Conservation (phyloP, 192 early-diverging fungal species). For the Backusella psychrophila region DNA sequence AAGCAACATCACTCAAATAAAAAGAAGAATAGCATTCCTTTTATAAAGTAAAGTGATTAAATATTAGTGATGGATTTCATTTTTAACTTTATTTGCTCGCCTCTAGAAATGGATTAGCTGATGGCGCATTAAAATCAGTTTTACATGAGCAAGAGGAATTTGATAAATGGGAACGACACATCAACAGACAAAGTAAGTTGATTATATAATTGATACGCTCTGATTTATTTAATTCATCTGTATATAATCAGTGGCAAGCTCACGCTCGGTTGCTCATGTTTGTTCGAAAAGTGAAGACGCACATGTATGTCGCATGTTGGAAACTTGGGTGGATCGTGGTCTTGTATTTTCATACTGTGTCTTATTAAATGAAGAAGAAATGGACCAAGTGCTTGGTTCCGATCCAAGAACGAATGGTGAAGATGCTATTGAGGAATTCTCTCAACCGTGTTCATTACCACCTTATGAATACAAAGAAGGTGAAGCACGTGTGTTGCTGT, state of each 20-base stretch:
- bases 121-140: not conserved
- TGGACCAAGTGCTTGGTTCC: not conserved
- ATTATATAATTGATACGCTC: not conserved
- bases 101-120: not conserved
- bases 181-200: not conserved
- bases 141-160: not conserved
- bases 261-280: not conserved
- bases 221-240: not conserved
- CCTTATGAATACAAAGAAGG: not conserved
- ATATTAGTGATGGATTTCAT: not conserved
- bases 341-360: not conserved
- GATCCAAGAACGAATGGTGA: not conserved
- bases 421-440: slow-evolving; percentile 1
- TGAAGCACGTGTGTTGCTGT: not conserved
- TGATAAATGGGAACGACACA: not conserved
- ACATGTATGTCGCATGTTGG: not conserved
- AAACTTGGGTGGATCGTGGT: not conserved
- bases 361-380: not conserved
- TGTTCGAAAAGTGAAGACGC: not conserved
- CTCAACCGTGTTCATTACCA: not conserved
- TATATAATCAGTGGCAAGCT: not conserved
- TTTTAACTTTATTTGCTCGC: not conserved
- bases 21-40: not conserved
- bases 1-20: not conserved
- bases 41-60: not conserved